These are phyloP conservation scores for Mycena rosella DNA, from an alignment of 768 basidiomycete genomes.

Conservation along the genomic window DNA sequence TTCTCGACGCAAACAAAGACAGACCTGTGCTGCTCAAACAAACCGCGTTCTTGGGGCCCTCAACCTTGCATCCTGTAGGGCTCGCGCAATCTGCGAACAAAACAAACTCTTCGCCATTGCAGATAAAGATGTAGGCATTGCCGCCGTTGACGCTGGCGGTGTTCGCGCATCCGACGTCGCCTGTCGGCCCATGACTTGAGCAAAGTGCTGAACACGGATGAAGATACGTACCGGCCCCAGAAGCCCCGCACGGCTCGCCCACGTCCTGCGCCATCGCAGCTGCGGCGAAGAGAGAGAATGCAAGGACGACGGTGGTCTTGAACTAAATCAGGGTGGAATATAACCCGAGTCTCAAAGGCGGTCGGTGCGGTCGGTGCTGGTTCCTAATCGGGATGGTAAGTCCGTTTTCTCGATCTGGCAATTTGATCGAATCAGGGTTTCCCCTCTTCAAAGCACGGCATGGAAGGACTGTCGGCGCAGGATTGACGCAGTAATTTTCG, in stretches of 20 bases:
- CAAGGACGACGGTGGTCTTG: not conserved
- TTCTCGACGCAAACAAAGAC: no score
- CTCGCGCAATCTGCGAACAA: slow-evolving; percentile 23
- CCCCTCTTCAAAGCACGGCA: no score
- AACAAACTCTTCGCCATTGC: slow-evolving; percentile 34
- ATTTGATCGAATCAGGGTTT: no score
- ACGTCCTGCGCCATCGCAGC: slow-evolving; percentile 11
- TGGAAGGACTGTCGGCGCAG: no score
- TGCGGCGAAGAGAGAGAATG: not conserved
- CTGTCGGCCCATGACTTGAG: not conserved
- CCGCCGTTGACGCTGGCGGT: slow-evolving; percentile 31
- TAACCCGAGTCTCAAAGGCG: no score
- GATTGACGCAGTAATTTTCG: no score
- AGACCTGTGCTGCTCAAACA: slow-evolving; percentile 1
- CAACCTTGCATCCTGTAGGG: slow-evolving; percentile 6
- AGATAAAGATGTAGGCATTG: slow-evolving; percentile 35
- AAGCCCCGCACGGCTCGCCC: slow-evolving; percentile 11
- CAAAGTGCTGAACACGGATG: not conserved
- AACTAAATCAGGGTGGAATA: no score
- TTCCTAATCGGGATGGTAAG: no score
- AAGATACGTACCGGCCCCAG: not conserved
- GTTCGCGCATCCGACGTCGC: slow-evolving; percentile 31
- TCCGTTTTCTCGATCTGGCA: no score
- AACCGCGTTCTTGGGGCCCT: slow-evolving; percentile 26
- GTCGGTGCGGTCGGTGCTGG: no score